Conservation (phyloP, 768 basidiomycete species). For the Trametes coccinea region DNA sequence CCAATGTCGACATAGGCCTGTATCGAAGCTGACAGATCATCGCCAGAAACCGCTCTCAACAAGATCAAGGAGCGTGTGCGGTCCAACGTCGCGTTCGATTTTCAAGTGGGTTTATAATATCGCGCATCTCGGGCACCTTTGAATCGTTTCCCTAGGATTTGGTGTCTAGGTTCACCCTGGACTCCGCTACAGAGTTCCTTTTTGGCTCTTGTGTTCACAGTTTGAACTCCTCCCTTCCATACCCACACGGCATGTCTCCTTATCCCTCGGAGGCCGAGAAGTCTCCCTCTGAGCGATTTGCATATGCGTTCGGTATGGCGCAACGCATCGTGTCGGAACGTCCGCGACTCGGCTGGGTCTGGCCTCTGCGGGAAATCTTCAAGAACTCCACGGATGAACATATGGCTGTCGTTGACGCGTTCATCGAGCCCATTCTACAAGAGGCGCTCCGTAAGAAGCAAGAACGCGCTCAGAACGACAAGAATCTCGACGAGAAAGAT, state of each 20-base stretch:
- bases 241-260: conserved; percentile 31
- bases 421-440: conserved; percentile 50
- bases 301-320: conserved; percentile 40
- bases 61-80: conserved; percentile 35
- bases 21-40: not conserved
- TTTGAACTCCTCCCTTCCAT: conserved; percentile 38
- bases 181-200: conserved; percentile 58
- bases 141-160: conserved; percentile 34
- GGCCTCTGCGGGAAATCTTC: conserved; percentile 50
- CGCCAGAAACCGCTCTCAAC: conserved; percentile 24
- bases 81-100: conserved; percentile 41
- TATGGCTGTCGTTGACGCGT: conserved; percentile 43
- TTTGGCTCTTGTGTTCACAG: conserved; percentile 46
- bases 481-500: conserved; percentile 19
- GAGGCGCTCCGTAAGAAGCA: conserved; percentile 44
- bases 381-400: conserved; percentile 39
- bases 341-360: conserved; percentile 40
- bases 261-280: not conserved
- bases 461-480: conserved; percentile 20
- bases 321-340: conserved; percentile 37
- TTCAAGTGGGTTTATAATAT: conserved; percentile 33
- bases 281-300: conserved; percentile 34
- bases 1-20: not conserved
- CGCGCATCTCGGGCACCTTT: not conserved
- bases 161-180: conserved; percentile 48